Base-by-base conservation (phyloP, 2,329 filamentous ascomycete genomes). In the Paecilomyces fulvus region DNA sequence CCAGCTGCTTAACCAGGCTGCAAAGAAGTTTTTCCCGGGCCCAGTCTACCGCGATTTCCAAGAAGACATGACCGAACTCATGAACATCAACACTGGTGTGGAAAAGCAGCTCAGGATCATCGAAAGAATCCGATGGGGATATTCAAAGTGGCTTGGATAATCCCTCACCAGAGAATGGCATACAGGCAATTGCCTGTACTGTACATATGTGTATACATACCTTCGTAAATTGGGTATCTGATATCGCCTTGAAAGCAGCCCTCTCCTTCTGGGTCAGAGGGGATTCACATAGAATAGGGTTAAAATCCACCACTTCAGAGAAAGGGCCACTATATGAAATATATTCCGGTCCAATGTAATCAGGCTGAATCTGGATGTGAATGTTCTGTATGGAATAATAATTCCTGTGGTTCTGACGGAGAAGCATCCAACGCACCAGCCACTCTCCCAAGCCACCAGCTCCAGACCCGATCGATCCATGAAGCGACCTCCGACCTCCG, bases 41-140 rank as follows among this genome's bases (percentile, higher is more conserved):
- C 83, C 89, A 49, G 82, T 95, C 11, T 85, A 87, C 66, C 84
- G 86, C 64, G 92, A 96, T 65, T 96, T 99, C 66, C 74, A 91
- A 56, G 89, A 95, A 70, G 94, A 99, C 68, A 77, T 96, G 31
- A 84, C 88, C 58, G 92, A 96, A 65, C 77, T 99, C 52, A 84
- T 90, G 20, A 91, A 96, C 67, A 85, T 92, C 61, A 76, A 83
- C 51, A 87, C 85, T 63, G 90, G 90, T 2, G 82, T 95, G 53
- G 82, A 86, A 65, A 82, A 85, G 63, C 92, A 97, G 76, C 80
- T 86, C 58, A 86, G 84, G 69, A 88, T 92, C 49, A 76, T 96
- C 55, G 84, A 92, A 64, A 82, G 94, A 58, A 90, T 97, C 63
- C 81, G 89, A 60, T 97, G 94, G 92, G 88, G 88, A 3, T 97